Conservation (phyloP, 768 basidiomycete species). For the Xerocomellus chrysenteron region DNA sequence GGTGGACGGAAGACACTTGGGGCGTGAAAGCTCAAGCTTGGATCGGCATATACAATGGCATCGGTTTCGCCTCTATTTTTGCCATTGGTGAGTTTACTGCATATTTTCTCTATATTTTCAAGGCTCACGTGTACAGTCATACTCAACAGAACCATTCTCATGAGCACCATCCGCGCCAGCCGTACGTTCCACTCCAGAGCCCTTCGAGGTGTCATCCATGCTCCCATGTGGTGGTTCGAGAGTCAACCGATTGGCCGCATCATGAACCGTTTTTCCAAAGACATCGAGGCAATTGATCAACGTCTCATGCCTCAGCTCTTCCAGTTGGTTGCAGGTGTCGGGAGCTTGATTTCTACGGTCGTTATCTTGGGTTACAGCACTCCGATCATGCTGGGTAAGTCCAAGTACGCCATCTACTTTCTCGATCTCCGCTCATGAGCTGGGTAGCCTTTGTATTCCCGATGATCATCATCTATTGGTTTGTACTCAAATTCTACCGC, state of each 20-base stretch:
- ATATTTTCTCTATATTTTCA: not conserved
- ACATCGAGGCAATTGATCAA: constrained; percentile 41
- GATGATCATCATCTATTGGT: constrained; percentile 36
- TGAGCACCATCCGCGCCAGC: constrained; percentile 29
- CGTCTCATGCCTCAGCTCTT: constrained; percentile 33
- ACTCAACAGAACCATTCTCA: constrained; percentile 25
- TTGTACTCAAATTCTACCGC: constrained; percentile 48
- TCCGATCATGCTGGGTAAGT: constrained; percentile 37
- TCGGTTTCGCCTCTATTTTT: constrained; percentile 20
- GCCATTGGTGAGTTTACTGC: constrained; percentile 15
- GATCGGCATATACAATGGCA: constrained; percentile 32
- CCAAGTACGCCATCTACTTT: constrained; percentile 19
- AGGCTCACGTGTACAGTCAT: constrained; percentile 18
- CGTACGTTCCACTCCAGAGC: constrained; percentile 26
- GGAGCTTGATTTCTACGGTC: constrained; percentile 24
- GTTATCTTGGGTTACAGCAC: constrained; percentile 25
- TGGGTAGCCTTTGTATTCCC: constrained; percentile 23
- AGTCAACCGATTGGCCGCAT: constrained; percentile 43
- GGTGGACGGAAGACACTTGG: constrained; percentile 29
- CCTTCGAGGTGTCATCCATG: constrained; percentile 23
- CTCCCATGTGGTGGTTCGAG: constrained; percentile 33
- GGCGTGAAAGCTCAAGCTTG: constrained; percentile 24
- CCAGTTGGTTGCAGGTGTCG: constrained; percentile 25
- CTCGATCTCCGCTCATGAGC: constrained; percentile 18
- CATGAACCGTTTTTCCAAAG: constrained; percentile 48